Evolutionary conservation across 1,284 basidiomycete species (phyloP), one percentile per base, ranked within the genome.

Genomic region (Ceratobasidium sp.): DNA sequence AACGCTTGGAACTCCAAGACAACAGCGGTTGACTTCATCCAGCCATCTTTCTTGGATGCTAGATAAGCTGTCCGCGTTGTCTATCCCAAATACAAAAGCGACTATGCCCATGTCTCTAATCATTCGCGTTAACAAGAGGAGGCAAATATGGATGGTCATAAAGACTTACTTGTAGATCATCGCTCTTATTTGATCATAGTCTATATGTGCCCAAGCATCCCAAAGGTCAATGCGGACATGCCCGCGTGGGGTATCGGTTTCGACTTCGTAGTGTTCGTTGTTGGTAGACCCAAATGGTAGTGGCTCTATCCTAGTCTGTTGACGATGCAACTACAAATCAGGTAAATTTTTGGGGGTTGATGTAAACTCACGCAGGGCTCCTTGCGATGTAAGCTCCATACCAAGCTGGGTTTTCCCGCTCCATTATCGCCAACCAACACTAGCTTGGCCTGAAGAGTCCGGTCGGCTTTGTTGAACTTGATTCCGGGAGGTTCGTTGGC

Each of bases 341-440:
- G 28, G 6, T 7, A 44, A n/a, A 46, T 39, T 33, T 33, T 33
- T 33, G 18, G n/a, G 20, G 12, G 15, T 26, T 3, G 26, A 66
- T 46, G 5, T 23, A 15, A 13, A 42, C 68, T 70, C 53, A 64
- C 60, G 60, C 60, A 64, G 40, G 72, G 60, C 5, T 12, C 18
- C 20, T 49, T 75, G 26, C 46, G 44, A 15, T 63, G 5, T 7
- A 9, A 51, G 1, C 60, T 28, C 44, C 49, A 75, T 63, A 64
- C 39, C 72, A 75, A 55, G n/a, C 42, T 63, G 20, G 72, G 39
- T 39, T 63, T 75, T 12, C 72, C 72, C 44, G 60, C 33, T 51
- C 46, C 28, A 40, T 28, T 15, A 23, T 75, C 46, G 12, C 72
- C 72, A 5, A 75, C 42, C 20, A 75, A 51, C 55, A 63, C 49